A percentile compares a stretch with the other conserved stretches of the same genome.
phyloP scores from a whole-genome alignment of 2,329 filamentous ascomycete genomes.

The Monosporascus sp. region DNA sequence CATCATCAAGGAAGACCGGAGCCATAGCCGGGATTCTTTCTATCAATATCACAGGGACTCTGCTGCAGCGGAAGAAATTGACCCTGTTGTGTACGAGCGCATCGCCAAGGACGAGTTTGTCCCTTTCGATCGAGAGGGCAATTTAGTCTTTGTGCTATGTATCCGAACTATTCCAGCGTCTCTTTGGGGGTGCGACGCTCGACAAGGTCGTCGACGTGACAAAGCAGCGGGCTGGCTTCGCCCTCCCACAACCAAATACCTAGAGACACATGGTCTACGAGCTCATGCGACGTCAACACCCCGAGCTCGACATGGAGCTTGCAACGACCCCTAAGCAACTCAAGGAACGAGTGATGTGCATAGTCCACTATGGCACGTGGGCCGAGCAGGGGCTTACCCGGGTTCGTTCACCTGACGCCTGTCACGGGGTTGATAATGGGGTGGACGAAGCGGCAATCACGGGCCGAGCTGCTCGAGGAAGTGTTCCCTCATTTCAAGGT shows the following conservation, averaged over 20 bases:
- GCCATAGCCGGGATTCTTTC: neutral
- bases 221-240: neutral
- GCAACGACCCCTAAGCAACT: neutral
- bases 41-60: neutral
- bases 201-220: neutral
- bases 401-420: neutral
- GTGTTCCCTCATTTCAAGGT: neutral
- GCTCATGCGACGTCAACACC: neutral
- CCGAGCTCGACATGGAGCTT: conserved; percentile 1
- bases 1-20: neutral
- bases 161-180: neutral
- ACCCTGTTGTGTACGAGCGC: neutral
- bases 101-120: neutral
- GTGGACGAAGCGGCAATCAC: neutral
- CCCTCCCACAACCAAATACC: neutral
- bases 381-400: neutral
- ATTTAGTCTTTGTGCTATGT: neutral
- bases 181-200: neutral
- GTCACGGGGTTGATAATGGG: neutral
- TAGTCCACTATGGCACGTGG: conserved; percentile 1
- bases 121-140: neutral
- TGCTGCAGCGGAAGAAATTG: neutral
- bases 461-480: neutral
- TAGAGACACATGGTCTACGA: neutral
- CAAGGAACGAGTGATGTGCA: neutral